These are phyloP conservation scores for Sporothrix euskadiensis DNA, from an alignment of 2,329 filamentous ascomycete species.

Conservation along the genomic window DNA sequence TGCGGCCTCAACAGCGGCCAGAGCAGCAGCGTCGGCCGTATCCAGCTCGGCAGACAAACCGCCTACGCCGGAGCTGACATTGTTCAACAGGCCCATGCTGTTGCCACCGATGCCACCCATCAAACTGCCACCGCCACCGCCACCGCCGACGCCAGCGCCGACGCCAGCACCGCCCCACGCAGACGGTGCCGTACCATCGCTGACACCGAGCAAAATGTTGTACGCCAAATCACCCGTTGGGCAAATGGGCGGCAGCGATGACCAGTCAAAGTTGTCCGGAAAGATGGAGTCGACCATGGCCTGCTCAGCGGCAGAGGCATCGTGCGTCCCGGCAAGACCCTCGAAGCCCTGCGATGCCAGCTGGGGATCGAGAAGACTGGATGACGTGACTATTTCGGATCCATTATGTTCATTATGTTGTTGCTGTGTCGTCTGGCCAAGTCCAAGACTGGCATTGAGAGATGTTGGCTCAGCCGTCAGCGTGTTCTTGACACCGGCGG, in stretches of 20 bases:
- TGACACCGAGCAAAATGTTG: conserved; percentile 54
- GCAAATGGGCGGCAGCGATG: conserved; percentile 56
- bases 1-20: conserved; percentile 21
- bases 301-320: neutral
- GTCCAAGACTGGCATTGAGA: neutral
- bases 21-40: neutral
- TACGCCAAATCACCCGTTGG: conserved; percentile 59
- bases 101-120: conserved; percentile 8
- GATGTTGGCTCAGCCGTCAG: neutral
- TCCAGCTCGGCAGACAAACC: conserved; percentile 13
- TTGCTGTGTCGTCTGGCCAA: neutral
- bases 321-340: neutral
- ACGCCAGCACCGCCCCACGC: conserved; percentile 27
- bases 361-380: conserved; percentile 20
- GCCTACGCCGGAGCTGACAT: neutral
- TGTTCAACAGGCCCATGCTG: conserved; percentile 12
- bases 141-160: neutral
- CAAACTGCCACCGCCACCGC: neutral
- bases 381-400: neutral
- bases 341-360: neutral
- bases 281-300: conserved; percentile 41
- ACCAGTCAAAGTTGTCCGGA: conserved; percentile 51
- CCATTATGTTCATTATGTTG: neutral
- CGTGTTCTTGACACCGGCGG: conserved; percentile 9
- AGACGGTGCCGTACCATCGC: conserved; percentile 31